Percentiles rank a stretch among this genome's conserved stretches.
Conservation (phyloP, 148 eudicot species). For the Heliosperma pusillum region DNA sequence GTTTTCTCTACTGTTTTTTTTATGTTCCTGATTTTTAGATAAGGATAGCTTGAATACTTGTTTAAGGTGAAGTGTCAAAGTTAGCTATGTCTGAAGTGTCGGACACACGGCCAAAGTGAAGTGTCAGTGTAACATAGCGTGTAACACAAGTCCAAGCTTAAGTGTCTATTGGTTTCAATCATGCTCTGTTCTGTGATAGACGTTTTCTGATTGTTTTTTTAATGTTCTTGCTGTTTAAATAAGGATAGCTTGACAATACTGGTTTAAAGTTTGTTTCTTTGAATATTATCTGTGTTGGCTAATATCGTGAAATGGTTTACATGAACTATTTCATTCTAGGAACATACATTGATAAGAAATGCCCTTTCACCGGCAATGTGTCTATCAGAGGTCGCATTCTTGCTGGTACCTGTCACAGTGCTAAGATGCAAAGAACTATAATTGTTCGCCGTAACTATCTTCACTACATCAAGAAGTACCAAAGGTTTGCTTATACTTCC, state of each 20-base stretch:
- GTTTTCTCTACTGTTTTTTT: neutral
- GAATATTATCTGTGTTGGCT: neutral
- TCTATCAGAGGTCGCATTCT: constrained; percentile 80
- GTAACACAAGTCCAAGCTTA: too few species aligned
- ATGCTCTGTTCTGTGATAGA: too few species aligned
- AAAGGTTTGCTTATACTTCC: constrained; percentile 30
- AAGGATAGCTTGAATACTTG: neutral
- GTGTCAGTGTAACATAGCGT: too few species aligned
- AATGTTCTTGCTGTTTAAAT: neutral
- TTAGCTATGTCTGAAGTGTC: too few species aligned
- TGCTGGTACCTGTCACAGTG: constrained; percentile 84
- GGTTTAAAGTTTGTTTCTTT: neutral
- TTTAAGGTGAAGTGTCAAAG: too few species aligned
- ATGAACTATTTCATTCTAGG: constrained; percentile 24
- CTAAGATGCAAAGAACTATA: constrained; percentile 77
- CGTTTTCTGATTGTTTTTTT: neutral
- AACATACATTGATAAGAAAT: constrained; percentile 82
- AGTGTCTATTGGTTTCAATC: too few species aligned
- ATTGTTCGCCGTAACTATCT: constrained; percentile 71
- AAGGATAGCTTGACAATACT: neutral
- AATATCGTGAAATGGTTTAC: neutral
- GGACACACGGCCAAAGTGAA: too few species aligned
- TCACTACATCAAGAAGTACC: constrained; percentile 77
- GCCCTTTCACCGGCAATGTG: constrained; percentile 71
- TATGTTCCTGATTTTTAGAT: neutral